Evolutionary conservation across 2,329 filamentous ascomycete species (phyloP).

Genomic region (Fusarium keratoplasticum): DNA sequence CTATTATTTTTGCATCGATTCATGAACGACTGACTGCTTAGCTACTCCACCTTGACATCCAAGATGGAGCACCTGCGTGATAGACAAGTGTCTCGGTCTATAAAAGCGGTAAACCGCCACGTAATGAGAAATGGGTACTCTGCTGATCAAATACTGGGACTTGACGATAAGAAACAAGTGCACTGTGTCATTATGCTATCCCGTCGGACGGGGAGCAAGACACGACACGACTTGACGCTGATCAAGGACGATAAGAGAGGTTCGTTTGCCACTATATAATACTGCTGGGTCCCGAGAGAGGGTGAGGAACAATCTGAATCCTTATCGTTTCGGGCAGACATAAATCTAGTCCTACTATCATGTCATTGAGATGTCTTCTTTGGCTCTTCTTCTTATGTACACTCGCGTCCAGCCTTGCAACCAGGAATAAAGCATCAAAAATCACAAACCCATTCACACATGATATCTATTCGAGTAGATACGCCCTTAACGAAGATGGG

Average conservation of each 20-base stretch:
- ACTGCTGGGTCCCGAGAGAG: too few species aligned
- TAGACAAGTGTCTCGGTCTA: not conserved
- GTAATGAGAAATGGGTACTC: not conserved
- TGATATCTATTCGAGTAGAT: not conserved
- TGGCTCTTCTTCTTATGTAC: not conserved
- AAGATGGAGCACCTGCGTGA: not conserved
- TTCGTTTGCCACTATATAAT: not conserved
- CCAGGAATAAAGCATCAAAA: too few species aligned
- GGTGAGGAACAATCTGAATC: not conserved
- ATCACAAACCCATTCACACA: not conserved
- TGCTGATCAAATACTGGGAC: not conserved
- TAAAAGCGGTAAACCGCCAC: not conserved
- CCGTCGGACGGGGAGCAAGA: not conserved
- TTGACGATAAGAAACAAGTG: not conserved
- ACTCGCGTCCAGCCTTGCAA: not conserved
- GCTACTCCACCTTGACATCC: not conserved
- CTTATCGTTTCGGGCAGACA: not conserved
- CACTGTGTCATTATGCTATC: not conserved
- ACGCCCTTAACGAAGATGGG: not conserved
- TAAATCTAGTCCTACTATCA: not conserved
- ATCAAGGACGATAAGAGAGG: not conserved
- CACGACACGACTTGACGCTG: not conserved
- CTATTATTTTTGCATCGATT: not conserved
- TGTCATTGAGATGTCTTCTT: not conserved
- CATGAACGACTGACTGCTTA: not conserved